Evolutionary conservation across 495 filamentous ascomycete species (phyloP), one percentile per base, ranked within the genome.

Genomic region (Xylaria palmicola): DNA sequence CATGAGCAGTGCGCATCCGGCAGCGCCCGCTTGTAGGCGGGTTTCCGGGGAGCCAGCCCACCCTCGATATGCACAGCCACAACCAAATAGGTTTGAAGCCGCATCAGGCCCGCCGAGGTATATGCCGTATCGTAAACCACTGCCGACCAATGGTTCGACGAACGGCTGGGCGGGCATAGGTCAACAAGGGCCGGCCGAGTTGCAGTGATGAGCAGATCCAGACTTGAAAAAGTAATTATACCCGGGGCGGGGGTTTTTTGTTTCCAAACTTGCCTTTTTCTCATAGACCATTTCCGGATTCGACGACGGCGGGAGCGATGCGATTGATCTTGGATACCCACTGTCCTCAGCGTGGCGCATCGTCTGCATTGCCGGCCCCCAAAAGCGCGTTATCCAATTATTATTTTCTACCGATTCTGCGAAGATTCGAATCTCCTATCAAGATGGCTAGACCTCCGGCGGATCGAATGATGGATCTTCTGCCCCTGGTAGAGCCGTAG

Each of bases 331-430:
- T 19, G 3, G 22, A 24, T 1, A 3, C 26, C 39, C 40, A 27
- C 32, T 45, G 26, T 45, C 1, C 45, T 45, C 53, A 45, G 53
- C 53, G 53, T 45, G 53, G 53, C 40, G 53, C 45, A 45, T 56
- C 15, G 4, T 55, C 24, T 55, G 51, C 51, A 55, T 55, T 6
- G 9, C 17, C 20, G 37, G 51, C n/a, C n/a, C n/a, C n/a, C n/a
- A n/a, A n/a, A n/a, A n/a, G n/a, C n/a, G n/a, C n/a, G n/a, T n/a
- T n/a, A n/a, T n/a, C n/a, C n/a, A n/a, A n/a, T n/a, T n/a, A n/a
- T n/a, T n/a, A n/a, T n/a, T n/a, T n/a, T n/a, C n/a, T n/a, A n/a
- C n/a, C n/a, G n/a, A n/a, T n/a, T n/a, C n/a, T n/a, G n/a, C n/a
- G n/a, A n/a, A n/a, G n/a, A n/a, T n/a, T n/a, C n/a, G n/a, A n/a